phyloP scores from a whole-genome alignment of 2,329 filamentous ascomycete species.

The Trichoderma guizhouense region DNA sequence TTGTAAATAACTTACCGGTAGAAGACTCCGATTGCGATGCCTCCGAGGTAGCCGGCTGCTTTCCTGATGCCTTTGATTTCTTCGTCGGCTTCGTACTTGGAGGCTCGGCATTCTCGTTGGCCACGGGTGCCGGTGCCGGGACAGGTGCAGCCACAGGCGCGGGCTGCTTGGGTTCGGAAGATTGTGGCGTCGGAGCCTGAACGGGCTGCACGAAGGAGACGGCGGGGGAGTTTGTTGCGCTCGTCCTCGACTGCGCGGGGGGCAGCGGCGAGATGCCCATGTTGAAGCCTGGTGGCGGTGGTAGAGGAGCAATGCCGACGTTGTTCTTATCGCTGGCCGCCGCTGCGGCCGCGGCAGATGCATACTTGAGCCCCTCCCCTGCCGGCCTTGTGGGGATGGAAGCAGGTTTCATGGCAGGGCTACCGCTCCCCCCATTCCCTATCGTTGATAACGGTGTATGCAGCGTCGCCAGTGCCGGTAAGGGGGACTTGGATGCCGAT shows the following conservation, averaged over 20 bases:
- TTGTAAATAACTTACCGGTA: constrained; percentile 39
- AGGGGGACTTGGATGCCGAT: constrained; percentile 87
- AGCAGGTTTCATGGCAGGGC: constrained; percentile 84
- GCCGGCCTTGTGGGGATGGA: constrained; percentile 78
- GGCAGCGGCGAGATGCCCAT: constrained; percentile 48
- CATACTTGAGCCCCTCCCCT: constrained; percentile 92
- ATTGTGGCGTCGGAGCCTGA: constrained; percentile 24
- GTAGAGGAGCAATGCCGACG: constrained; percentile 88
- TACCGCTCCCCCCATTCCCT: constrained; percentile 54
- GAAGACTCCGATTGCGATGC: constrained; percentile 35
- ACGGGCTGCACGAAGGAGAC: constrained; percentile 40
- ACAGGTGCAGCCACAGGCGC: constrained; percentile 25
- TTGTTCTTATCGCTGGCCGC: constrained; percentile 84
- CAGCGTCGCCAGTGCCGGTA: constrained; percentile 87
- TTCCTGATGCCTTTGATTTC: constrained; percentile 43
- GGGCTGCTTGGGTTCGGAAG: constrained; percentile 34
- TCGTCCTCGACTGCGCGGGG: constrained; percentile 51
- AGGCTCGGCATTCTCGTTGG: constrained; percentile 26
- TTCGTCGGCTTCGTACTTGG: constrained; percentile 33
- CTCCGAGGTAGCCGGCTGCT: constrained; percentile 42
- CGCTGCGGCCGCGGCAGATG: constrained; percentile 89
- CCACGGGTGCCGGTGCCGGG: constrained; percentile 24
- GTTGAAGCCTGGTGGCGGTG: constrained; percentile 72
- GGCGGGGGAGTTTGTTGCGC: constrained; percentile 54
- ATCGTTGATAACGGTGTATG: constrained; percentile 67